Conservation (phyloP, 176 grass and related monocot species). For the Leersia perrieri region DNA sequence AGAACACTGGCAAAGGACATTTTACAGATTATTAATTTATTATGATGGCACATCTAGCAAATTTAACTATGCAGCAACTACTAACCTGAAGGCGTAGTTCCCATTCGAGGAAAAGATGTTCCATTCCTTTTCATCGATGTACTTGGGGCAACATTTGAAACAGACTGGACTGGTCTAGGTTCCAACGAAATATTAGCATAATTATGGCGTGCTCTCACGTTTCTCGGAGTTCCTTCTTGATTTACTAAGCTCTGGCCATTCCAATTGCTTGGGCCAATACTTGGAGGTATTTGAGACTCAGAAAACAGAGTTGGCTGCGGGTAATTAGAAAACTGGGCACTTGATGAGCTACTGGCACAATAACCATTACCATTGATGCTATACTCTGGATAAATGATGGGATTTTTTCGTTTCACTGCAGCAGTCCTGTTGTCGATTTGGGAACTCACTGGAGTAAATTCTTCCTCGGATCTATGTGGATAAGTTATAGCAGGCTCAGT, state of each 20-base stretch:
- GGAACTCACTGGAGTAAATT: constrained; percentile 23
- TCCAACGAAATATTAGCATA: constrained; percentile 31
- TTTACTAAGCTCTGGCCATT: constrained; percentile 22
- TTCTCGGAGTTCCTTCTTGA: constrained; percentile 57
- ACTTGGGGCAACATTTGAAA: constrained; percentile 23
- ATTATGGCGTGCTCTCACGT: constrained; percentile 52
- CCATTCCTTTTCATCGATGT: constrained; percentile 32
- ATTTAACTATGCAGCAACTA: background rate
- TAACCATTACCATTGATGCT: constrained; percentile 26
- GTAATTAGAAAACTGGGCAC: constrained; percentile 29
- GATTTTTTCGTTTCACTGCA: constrained; percentile 46
- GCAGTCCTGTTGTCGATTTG: constrained; percentile 36
- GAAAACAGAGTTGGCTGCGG: constrained; percentile 19
- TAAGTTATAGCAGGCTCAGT: constrained; percentile 26
- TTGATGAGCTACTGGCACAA: constrained; percentile 62
- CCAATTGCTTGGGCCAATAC: constrained; percentile 32
- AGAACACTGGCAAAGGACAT: background rate
- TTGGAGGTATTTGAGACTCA: constrained; percentile 30
- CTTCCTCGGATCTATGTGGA: constrained; percentile 26
- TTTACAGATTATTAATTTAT: background rate
- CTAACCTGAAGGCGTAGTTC: constrained; percentile 48
- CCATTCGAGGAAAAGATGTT: constrained; percentile 23
- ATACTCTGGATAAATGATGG: constrained; percentile 18
- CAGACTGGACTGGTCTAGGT: constrained; percentile 37
- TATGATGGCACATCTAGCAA: background rate